Base-by-base conservation (phyloP, 805 yeast genomes). In the Pachysolen tannophilus region DNA sequence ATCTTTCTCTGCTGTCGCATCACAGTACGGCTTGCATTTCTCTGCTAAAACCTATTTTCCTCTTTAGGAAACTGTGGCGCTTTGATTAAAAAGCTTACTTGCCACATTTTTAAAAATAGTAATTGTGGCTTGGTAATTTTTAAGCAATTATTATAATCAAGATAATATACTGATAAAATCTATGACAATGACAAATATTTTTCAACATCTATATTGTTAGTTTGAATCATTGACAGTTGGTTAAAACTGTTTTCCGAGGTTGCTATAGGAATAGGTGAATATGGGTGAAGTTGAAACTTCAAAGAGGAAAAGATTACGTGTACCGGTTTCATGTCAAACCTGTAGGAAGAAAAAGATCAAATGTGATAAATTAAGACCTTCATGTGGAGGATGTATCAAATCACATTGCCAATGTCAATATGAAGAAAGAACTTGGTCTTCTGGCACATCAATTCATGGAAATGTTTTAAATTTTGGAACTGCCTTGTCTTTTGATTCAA, bases 331-430 rank as follows among this genome's bases (percentile, higher is more conserved):
- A 7, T 37, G 40, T 29, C 61, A 60, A 19, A 60, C 61, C 26
- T 70, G 76, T 40, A 58, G 71, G 13, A 59, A 54, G 44, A 55
- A 68, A 30, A 70, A 70, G 45, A 67, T 67, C 28, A 68, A 67
- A 58, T 59, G 65, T 43, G 65, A 58, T 29, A 45, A 60, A 15
- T 47, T 46, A 6, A 48, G 52, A n/a, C 40, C 40, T 3, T 14
- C 20, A 5, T 37, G 40, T 17, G 14, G 26, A 10, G 13, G 26
- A 8, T 37, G 40, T 28, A 8, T 17, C 20, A 32, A 30, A 13
- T 33, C 37, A 4, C 20, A 37, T 6, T 13, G 20, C 7, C 20
- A n/a, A 5, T 37, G 40, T 17, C 13, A 16, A 9, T 37, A 37
- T 17, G 33, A 37, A 18, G 40, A 37, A 23, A 26, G 32, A 25